These are phyloP conservation scores for Populus davidiana DNA, from an alignment of 345 rosid species.

Conservation along the genomic window DNA sequence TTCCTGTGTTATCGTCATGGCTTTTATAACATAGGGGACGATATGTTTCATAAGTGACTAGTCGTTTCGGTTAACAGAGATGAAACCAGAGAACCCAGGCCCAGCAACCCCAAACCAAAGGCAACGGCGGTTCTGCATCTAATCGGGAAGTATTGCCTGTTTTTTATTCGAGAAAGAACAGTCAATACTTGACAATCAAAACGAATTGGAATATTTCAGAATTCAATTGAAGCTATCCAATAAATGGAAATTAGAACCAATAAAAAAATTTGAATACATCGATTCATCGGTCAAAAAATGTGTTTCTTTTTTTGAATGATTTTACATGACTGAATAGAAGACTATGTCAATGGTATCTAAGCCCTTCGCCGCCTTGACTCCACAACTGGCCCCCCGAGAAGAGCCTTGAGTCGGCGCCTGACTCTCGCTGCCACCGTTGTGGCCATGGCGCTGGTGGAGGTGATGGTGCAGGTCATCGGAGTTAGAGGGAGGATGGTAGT, in stretches of 20 bases:
- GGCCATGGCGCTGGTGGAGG: constrained; percentile 1
- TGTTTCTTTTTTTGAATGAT: background rate
- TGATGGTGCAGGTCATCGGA: constrained; percentile 15
- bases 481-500: constrained; percentile 55
- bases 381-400: background rate
- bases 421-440: background rate
- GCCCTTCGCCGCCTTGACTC: constrained; percentile 15
- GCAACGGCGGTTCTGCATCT: too few species aligned
- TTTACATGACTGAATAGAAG: constrained; percentile 25
- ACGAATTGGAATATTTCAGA: background rate
- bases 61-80: too few species aligned
- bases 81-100: too few species aligned
- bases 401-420: constrained; percentile 8
- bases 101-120: too few species aligned
- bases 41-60: too few species aligned
- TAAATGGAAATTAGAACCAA: background rate
- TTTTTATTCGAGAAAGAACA: background rate
- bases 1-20: too few species aligned
- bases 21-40: too few species aligned
- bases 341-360: constrained; percentile 21
- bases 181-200: background rate
- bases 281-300: background rate
- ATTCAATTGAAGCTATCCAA: background rate
- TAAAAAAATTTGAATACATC: background rate
- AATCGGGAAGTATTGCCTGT: too few species aligned